phyloP scores from a whole-genome alignment of 768 basidiomycete genomes.

The Naganishia onofrii region DNA sequence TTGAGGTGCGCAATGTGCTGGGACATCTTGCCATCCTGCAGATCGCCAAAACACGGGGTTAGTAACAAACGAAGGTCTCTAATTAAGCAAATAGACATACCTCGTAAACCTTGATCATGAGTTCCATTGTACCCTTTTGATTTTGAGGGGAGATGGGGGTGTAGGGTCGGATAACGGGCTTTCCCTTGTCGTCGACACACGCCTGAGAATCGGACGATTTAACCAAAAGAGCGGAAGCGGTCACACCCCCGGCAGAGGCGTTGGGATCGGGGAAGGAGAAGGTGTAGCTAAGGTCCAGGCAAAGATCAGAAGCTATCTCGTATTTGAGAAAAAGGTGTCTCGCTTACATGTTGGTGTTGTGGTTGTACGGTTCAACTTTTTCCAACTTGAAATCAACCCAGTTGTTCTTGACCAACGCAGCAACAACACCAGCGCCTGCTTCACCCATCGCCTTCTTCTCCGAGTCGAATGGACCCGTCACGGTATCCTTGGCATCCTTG shows the following conservation, averaged over 20 bases:
- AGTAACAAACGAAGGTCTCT: not conserved
- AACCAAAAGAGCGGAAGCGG: slow-evolving; percentile 60
- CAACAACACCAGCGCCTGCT: slow-evolving; percentile 28
- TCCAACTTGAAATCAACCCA: slow-evolving; percentile 72
- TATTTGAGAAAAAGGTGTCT: not conserved
- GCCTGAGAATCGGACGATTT: slow-evolving; percentile 68
- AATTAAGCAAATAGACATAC: slow-evolving; percentile 37
- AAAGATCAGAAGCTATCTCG: not conserved
- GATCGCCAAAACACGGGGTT: slow-evolving; percentile 37
- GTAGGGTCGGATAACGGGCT: slow-evolving; percentile 81
- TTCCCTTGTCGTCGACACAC: slow-evolving; percentile 72
- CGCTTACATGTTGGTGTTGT: slow-evolving; percentile 78
- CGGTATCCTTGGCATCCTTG: slow-evolving; percentile 63
- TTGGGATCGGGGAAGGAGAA: slow-evolving; percentile 38
- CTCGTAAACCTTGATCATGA: slow-evolving; percentile 74
- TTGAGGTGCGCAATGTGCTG: slow-evolving; percentile 74
- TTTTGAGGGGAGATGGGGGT: slow-evolving; percentile 83
- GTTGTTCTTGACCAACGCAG: slow-evolving; percentile 43
- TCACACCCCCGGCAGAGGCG: slow-evolving; percentile 42
- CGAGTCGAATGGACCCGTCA: slow-evolving; percentile 51
- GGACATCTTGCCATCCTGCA: slow-evolving; percentile 77
- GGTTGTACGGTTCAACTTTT: slow-evolving; percentile 76
- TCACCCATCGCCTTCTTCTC: slow-evolving; percentile 33
- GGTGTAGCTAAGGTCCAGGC: slow-evolving; percentile 29
- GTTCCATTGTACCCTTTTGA: slow-evolving; percentile 67